Conservation (phyloP, 441 rosid genomes). For the Aleurites moluccanus region DNA sequence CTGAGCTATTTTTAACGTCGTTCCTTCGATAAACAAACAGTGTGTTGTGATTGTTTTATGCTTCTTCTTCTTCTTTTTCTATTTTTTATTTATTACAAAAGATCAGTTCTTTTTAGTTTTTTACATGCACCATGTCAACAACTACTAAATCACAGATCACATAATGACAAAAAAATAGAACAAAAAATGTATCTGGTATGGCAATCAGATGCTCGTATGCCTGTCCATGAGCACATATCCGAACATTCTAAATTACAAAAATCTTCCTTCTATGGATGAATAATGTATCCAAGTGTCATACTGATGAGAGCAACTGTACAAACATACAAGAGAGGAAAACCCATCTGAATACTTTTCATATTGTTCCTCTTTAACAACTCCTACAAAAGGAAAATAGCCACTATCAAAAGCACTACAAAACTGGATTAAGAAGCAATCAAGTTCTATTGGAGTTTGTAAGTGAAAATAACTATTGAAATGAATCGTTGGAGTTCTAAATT, state of each 20-base stretch:
- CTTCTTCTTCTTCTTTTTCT: not conserved
- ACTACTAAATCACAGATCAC: slow-evolving; percentile 1
- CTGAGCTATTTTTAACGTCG: no score
- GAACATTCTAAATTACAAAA: not conserved
- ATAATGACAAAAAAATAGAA: slow-evolving; percentile 1
- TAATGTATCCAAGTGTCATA: slow-evolving; percentile 38
- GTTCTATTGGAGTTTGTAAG: not conserved
- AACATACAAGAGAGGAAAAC: slow-evolving; percentile 51
- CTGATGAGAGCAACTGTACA: slow-evolving; percentile 42
- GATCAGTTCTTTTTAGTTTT: not conserved
- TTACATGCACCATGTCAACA: slow-evolving; percentile 6
- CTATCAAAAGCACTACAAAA: not conserved
- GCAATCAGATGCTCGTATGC: not conserved
- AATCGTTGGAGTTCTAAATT: not conserved
- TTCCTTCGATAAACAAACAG: no score
- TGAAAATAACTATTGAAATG: not conserved
- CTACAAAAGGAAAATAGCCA: slow-evolving; percentile 24
- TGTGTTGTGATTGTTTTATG: not conserved
- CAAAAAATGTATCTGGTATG: not conserved
- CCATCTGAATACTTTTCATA: slow-evolving; percentile 33
- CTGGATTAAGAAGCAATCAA: not conserved
- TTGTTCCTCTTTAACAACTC: slow-evolving; percentile 36
- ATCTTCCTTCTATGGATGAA: slow-evolving; percentile 25
- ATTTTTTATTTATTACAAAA: not conserved
- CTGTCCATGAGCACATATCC: not conserved